phyloP scores from a whole-genome alignment of 2,329 filamentous ascomycete species.

The Corinectria fuckeliana region DNA sequence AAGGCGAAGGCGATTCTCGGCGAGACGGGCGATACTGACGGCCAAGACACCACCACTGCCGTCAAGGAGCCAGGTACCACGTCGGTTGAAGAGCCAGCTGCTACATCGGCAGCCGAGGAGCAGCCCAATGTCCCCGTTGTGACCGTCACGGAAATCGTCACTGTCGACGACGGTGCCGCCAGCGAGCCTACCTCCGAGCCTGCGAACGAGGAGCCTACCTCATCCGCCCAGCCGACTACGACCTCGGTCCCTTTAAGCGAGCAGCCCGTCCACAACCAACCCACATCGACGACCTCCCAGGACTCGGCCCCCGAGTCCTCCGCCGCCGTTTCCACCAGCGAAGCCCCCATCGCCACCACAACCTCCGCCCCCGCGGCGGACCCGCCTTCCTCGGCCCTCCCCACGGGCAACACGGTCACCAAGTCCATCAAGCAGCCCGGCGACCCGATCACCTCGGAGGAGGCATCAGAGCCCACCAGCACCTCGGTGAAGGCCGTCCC shows the following conservation, averaged over 20 bases:
- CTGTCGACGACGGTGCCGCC: constrained; percentile 33
- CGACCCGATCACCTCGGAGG: constrained; percentile 16
- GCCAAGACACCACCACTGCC: constrained; percentile 11
- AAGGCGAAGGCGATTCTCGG: constrained; percentile 54
- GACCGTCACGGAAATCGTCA: constrained; percentile 41
- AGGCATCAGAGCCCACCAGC: constrained; percentile 4
- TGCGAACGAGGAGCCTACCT: constrained; percentile 1
- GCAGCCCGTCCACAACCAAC: constrained; percentile 3
- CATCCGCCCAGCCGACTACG: constrained; percentile 1
- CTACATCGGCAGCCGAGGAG: constrained; percentile 21
- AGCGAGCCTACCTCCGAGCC: constrained; percentile 5
- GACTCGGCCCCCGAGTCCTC: not conserved
- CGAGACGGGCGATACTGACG: constrained; percentile 15
- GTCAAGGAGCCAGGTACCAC: constrained; percentile 22
- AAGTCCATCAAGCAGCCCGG: constrained; percentile 38
- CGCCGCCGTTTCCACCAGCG: constrained; percentile 1
- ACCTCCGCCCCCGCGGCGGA: constrained; percentile 17
- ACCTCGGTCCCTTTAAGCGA: not conserved
- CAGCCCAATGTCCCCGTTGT: constrained; percentile 33
- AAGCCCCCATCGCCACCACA: constrained; percentile 11
- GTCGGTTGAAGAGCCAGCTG: constrained; percentile 16
- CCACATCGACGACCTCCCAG: constrained; percentile 11
- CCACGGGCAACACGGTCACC: constrained; percentile 33
- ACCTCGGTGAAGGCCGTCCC: constrained; percentile 13
- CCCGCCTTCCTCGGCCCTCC: constrained; percentile 19